These are phyloP conservation scores for Taiozyma onychis DNA, from an alignment of 1,139 yeast species.

Conservation along the genomic window DNA sequence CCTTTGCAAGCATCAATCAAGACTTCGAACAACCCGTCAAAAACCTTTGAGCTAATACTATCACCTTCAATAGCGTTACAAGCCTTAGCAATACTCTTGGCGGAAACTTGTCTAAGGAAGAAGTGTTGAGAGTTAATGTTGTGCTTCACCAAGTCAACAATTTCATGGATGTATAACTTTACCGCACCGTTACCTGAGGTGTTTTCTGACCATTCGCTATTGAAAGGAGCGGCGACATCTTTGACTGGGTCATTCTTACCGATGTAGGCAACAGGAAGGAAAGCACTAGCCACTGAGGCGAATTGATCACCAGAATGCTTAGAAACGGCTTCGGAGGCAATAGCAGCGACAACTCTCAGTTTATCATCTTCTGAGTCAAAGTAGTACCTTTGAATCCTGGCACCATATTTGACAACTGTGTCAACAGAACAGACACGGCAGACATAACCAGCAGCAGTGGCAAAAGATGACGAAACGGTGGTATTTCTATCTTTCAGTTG, in stretches of 20 bases:
- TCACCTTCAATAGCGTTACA: slow-evolving; percentile 36
- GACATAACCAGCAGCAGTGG: slow-evolving; percentile 75
- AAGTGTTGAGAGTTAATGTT: slow-evolving; percentile 57
- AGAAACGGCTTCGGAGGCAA: slow-evolving; percentile 63
- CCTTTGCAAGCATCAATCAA: slow-evolving; percentile 66
- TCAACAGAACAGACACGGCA: slow-evolving; percentile 59
- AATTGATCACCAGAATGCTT: slow-evolving; percentile 69
- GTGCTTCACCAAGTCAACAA: slow-evolving; percentile 43
- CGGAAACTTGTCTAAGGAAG: slow-evolving; percentile 64
- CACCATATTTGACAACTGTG: slow-evolving; percentile 49
- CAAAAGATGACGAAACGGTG: slow-evolving; percentile 70
- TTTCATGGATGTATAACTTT: slow-evolving; percentile 68
- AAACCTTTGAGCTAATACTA: slow-evolving; percentile 26
- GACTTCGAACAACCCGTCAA: slow-evolving; percentile 42
- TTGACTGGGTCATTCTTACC: slow-evolving; percentile 64
- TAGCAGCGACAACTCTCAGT: slow-evolving; percentile 48
- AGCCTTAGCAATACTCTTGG: slow-evolving; percentile 61
- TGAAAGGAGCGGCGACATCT: slow-evolving; percentile 45
- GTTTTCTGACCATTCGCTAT: slow-evolving; percentile 73
- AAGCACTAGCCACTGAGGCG: slow-evolving; percentile 53
- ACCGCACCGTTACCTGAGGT: slow-evolving; percentile 71
- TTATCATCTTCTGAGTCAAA: slow-evolving; percentile 51
- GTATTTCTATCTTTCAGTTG: slow-evolving; percentile 70
- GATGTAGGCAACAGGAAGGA: slow-evolving; percentile 73
- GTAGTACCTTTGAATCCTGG: slow-evolving; percentile 47